phyloP scores from a whole-genome alignment of 805 yeast species.

The Saccharomycopsis babjevae region DNA sequence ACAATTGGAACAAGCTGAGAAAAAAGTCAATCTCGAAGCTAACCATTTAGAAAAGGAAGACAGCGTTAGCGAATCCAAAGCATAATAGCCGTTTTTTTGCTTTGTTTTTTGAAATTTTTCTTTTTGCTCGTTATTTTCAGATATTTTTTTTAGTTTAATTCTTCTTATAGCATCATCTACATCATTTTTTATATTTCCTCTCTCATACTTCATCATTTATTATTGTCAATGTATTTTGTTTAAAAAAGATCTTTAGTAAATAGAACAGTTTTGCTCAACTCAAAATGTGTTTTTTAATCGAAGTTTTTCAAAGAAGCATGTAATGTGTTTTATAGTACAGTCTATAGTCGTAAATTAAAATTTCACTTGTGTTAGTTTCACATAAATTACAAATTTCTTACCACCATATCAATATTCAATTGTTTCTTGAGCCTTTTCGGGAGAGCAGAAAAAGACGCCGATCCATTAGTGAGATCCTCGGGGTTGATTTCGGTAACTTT shows the following conservation, averaged over 20 bases:
- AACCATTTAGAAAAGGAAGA: not conserved
- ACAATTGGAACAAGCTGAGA: not conserved
- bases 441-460: constrained; percentile 7
- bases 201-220: not conserved
- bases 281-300: no score
- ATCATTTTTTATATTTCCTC: not conserved
- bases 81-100: not conserved
- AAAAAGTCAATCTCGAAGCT: not conserved
- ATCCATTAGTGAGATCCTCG: constrained; percentile 9
- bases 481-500: not conserved
- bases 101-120: not conserved
- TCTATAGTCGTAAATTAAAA: not conserved
- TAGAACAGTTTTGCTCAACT: no score
- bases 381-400: not conserved
- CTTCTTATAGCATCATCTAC: not conserved
- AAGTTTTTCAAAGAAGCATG: no score
- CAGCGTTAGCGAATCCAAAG: not conserved
- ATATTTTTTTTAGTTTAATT: not conserved
- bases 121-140: not conserved
- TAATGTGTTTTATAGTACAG: no score
- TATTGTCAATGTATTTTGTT: not conserved
- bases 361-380: not conserved
- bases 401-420: constrained; percentile 16
- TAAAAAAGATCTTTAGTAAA: not conserved
- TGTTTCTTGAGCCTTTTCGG: constrained; percentile 9